A percentile compares a stretch with the other conserved stretches of the same genome.
These are phyloP conservation scores for Cercospora zeae-maydis DNA, from an alignment of 2,329 filamentous ascomycete genomes.

Conservation along the genomic window DNA sequence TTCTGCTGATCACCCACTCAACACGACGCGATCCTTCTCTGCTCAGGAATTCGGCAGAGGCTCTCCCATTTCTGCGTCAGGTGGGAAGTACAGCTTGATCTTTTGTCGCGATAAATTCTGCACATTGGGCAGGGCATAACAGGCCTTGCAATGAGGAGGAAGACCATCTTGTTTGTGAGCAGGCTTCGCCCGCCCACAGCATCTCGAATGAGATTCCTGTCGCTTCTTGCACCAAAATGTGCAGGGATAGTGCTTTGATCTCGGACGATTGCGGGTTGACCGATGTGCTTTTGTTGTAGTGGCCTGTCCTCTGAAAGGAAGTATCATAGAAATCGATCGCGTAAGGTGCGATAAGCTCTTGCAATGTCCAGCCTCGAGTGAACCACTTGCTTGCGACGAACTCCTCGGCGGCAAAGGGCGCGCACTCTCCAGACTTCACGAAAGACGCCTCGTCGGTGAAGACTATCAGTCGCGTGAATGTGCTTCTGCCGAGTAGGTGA, in stretches of 20 bases:
- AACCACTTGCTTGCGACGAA: slow-evolving; percentile 4
- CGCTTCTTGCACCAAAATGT: background rate
- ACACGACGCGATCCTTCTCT: background rate
- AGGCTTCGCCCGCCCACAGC: background rate
- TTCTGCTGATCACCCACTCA: no score
- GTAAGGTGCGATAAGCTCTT: slow-evolving; percentile 5
- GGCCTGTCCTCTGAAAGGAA: background rate
- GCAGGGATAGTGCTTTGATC: background rate
- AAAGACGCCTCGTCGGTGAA: background rate
- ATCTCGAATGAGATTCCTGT: background rate
- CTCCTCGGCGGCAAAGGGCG: background rate
- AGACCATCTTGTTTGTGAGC: background rate
- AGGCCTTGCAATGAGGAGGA: background rate
- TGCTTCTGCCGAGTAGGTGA: background rate
- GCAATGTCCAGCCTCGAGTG: slow-evolving; percentile 10
- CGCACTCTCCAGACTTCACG: background rate
- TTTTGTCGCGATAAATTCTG: background rate
- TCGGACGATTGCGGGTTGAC: background rate
- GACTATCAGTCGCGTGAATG: background rate
- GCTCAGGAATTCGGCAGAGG: background rate
- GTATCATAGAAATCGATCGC: background rate
- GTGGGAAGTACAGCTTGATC: background rate
- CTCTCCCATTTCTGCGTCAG: background rate
- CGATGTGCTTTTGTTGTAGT: background rate
- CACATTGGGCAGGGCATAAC: background rate